A percentile compares a stretch with the other conserved stretches of the same genome.
These are phyloP conservation scores for Westerdykella ornata DNA, from an alignment of 2,329 filamentous ascomycete genomes.

Conservation along the genomic window DNA sequence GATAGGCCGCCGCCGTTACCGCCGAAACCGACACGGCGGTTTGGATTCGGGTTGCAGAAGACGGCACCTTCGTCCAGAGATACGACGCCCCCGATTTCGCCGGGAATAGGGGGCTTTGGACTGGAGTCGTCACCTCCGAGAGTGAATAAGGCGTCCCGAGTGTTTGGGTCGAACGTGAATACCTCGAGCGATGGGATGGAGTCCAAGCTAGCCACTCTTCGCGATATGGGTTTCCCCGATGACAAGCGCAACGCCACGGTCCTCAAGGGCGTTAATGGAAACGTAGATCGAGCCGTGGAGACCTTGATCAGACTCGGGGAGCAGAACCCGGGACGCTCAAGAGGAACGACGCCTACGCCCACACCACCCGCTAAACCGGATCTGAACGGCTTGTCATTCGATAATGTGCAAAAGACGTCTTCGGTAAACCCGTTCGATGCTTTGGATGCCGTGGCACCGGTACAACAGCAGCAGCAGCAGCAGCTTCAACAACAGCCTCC, in stretches of 20 bases:
- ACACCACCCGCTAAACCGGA: conserved; percentile 45
- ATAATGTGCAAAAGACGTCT: conserved; percentile 30
- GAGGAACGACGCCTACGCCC: conserved; percentile 45
- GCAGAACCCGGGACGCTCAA: conserved; percentile 25
- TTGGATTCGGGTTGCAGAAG: conserved; percentile 60
- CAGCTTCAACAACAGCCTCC: conserved; percentile 19
- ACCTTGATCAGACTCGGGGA: conserved; percentile 77
- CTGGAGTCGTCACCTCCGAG: conserved; percentile 35
- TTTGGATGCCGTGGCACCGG: conserved; percentile 29
- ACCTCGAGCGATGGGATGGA: conserved; percentile 56
- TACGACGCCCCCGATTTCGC: conserved; percentile 40
- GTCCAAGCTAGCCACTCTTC: conserved; percentile 66
- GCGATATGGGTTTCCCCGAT: conserved; percentile 89
- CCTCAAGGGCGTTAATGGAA: conserved; percentile 74
- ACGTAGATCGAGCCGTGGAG: conserved; percentile 80
- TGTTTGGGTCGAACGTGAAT: conserved; percentile 62
- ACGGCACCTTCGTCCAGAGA: conserved; percentile 64
- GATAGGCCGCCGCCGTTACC: conserved; percentile 53
- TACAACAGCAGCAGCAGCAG: conserved; percentile 32
- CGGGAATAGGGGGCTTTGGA: conserved; percentile 28
- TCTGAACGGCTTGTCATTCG: conserved; percentile 41
- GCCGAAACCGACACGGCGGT: conserved; percentile 54
- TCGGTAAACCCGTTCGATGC: conserved; percentile 43
- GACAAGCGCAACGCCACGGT: conserved; percentile 73
- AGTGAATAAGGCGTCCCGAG: conserved; percentile 57